phyloP scores from a whole-genome alignment of 2,329 filamentous ascomycete species.

The Metarhizium humberi region DNA sequence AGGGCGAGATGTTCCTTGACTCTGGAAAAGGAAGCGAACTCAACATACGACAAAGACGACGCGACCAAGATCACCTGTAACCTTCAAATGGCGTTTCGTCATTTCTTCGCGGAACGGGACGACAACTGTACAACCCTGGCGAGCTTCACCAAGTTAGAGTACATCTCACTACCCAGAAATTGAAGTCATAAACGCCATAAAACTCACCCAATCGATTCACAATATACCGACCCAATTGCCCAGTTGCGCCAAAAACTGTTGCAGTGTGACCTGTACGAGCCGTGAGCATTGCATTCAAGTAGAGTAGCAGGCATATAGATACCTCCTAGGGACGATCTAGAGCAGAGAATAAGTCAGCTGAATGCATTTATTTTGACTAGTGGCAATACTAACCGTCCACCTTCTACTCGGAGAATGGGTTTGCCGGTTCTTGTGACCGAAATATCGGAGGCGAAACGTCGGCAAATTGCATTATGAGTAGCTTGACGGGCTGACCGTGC shows the following conservation, averaged over 20 bases:
- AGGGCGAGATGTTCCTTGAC: not conserved
- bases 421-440: constrained; percentile 93
- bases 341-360: constrained; percentile 17
- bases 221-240: constrained; percentile 92
- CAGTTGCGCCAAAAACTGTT: constrained; percentile 95
- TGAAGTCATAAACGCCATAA: not conserved
- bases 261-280: constrained; percentile 69
- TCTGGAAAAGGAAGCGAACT: not conserved
- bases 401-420: constrained; percentile 79
- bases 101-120: constrained; percentile 95
- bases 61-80: constrained; percentile 86
- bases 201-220: constrained; percentile 76
- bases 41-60: constrained; percentile 71
- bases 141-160: constrained; percentile 43
- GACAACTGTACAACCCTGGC: constrained; percentile 88
- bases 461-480: constrained; percentile 37
- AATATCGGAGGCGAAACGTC: constrained; percentile 64
- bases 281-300: constrained; percentile 15
- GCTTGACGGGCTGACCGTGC: constrained; percentile 43
- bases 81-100: constrained; percentile 92
- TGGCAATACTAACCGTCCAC: constrained; percentile 63
- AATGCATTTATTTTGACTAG: constrained; percentile 14
- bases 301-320: constrained; percentile 19
- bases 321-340: constrained; percentile 84
- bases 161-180: too few relatives aligned